Percentiles rank a stretch among this genome's conserved stretches.
phyloP scores from a whole-genome alignment of 306 rosid species.

The Vigna hirtella region DNA sequence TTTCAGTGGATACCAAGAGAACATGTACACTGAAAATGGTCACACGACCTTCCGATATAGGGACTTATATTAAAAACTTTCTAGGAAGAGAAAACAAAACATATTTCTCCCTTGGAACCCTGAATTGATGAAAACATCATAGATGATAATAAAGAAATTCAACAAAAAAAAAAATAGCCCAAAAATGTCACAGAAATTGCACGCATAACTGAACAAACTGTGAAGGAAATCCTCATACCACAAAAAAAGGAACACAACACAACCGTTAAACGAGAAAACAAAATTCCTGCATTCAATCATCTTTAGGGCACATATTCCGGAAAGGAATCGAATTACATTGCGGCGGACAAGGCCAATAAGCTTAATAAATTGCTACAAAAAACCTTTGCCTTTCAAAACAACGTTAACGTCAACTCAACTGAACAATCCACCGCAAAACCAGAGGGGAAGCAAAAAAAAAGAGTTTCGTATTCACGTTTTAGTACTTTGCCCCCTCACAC shows the following conservation, averaged over 20 bases:
- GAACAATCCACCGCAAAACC: constrained; percentile 14
- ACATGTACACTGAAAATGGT: constrained; percentile 10
- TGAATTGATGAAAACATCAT: neutral
- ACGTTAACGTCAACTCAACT: constrained; percentile 8
- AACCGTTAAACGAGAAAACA: constrained; percentile 11
- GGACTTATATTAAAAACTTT: neutral
- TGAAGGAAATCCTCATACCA: constrained; percentile 22
- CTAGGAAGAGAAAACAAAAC: neutral
- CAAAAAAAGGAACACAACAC: neutral
- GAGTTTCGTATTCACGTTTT: neutral
- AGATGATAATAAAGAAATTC: neutral
- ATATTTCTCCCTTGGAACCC: neutral
- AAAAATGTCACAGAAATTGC: neutral
- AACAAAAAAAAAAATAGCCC: neutral
- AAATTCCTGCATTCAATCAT: constrained; percentile 8
- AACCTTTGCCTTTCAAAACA: neutral
- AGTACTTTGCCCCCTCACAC: neutral
- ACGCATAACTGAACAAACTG: constrained; percentile 5
- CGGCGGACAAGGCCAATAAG: neutral
- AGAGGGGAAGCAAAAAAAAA: neutral
- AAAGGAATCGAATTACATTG: neutral
- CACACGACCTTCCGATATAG: neutral
- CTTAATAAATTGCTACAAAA: neutral
- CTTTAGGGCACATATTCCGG: neutral
- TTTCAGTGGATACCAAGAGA: constrained; percentile 3